A percentile compares a stretch with the other conserved stretches of the same genome.
Conservation (phyloP, 2,329 filamentous ascomycete genomes). For the Colletotrichum noveboracense region DNA sequence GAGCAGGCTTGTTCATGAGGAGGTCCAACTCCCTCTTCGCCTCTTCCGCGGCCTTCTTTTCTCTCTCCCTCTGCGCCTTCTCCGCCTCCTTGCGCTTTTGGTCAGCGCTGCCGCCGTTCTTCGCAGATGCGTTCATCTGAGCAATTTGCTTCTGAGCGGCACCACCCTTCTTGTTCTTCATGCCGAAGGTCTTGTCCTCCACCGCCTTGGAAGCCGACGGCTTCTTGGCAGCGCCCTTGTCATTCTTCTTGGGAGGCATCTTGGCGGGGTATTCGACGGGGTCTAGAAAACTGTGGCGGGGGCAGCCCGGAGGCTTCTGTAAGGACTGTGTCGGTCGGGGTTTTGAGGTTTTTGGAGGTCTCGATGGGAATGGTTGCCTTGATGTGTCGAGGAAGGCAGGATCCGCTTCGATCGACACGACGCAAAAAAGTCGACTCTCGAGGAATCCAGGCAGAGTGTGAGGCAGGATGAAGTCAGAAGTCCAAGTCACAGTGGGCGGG, state of each 20-base stretch:
- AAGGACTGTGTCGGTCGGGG: not conserved
- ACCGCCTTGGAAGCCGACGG: conserved; percentile 65
- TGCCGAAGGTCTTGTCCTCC: conserved; percentile 97
- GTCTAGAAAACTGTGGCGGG: not conserved
- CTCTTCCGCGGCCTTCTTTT: conserved; percentile 89
- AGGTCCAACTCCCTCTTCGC: conserved; percentile 82
- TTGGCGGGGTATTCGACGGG: conserved; percentile 40
- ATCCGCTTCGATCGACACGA: conserved; percentile 11
- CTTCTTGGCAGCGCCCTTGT: conserved; percentile 59
- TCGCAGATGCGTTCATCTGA: conserved; percentile 76
- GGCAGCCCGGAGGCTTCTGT: not conserved
- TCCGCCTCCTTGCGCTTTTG: conserved; percentile 81
- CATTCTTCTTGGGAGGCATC: conserved; percentile 74
- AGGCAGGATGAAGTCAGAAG: conserved; percentile 22
- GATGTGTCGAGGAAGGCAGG: not conserved
- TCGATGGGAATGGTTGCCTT: not conserved
- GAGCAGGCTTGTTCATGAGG: conserved; percentile 88
- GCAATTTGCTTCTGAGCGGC: conserved; percentile 90
- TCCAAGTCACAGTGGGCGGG: conserved; percentile 12
- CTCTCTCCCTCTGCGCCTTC: conserved; percentile 73
- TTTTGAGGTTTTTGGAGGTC: not conserved
- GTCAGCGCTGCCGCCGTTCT: conserved; percentile 79
- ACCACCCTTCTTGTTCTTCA: conserved; percentile 99
- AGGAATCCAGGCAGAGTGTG: conserved; percentile 1
- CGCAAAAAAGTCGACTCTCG: conserved; percentile 13